These are phyloP conservation scores for Phytopythium sindhum DNA, from an alignment of 352 stramenopile genomes.

Conservation along the genomic window DNA sequence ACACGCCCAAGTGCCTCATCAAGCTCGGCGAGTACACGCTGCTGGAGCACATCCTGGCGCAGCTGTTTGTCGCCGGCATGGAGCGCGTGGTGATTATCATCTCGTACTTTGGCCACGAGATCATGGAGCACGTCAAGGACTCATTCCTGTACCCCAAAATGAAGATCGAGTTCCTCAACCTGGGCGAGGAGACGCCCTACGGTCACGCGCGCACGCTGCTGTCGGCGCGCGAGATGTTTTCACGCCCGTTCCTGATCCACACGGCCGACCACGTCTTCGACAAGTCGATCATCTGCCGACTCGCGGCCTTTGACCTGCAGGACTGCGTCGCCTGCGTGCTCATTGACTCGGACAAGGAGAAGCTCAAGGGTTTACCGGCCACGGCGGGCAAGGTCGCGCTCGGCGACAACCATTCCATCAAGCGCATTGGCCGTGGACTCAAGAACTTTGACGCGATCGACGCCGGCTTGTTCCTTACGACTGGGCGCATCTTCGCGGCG, in stretches of 20 bases:
- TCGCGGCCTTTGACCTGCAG: conserved; percentile 71
- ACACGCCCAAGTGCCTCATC: conserved; percentile 80
- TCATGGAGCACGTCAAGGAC: conserved; percentile 76
- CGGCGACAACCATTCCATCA: conserved; percentile 45
- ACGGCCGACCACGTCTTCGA: conserved; percentile 86
- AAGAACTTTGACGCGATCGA: conserved; percentile 79
- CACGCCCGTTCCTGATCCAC: conserved; percentile 82
- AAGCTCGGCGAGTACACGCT: conserved; percentile 73
- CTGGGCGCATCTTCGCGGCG: conserved; percentile 64
- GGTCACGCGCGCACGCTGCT: conserved; percentile 72
- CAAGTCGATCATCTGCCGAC: conserved; percentile 57
- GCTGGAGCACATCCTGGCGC: conserved; percentile 77
- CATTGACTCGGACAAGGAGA: conserved; percentile 62
- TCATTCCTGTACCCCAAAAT: conserved; percentile 73
- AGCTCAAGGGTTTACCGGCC: conserved; percentile 48
- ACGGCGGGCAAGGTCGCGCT: conserved; percentile 73
- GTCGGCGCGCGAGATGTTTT: conserved; percentile 75
- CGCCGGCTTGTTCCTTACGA: conserved; percentile 73
- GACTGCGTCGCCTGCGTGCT: conserved; percentile 74
- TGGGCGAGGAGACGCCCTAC: conserved; percentile 76
- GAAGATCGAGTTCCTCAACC: conserved; percentile 81
- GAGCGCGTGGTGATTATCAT: conserved; percentile 84
- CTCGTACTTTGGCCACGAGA: conserved; percentile 75
- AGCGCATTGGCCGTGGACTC: conserved; percentile 62
- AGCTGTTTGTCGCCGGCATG: conserved; percentile 80